A percentile compares a stretch with the other conserved stretches of the same genome.
Evolutionary conservation across 1,139 yeast genomes (phyloP).

Genomic region (Tardiomyces blankii): DNA sequence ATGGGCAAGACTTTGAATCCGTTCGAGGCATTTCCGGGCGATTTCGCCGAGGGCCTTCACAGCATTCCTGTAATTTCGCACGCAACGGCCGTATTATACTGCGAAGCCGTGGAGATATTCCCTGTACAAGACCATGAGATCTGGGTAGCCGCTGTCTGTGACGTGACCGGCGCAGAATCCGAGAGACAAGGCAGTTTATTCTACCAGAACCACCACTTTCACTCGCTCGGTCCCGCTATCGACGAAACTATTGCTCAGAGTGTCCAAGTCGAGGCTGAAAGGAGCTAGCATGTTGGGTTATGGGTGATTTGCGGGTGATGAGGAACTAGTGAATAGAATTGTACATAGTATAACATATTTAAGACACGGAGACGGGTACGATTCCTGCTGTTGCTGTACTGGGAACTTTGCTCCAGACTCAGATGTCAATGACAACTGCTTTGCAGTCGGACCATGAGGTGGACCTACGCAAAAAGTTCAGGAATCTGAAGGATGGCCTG

Average conservation of each 20-base stretch:
- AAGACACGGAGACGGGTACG: too few relatives aligned
- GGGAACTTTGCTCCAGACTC: too few relatives aligned
- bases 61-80: slow-evolving; percentile 48
- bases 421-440: too few relatives aligned
- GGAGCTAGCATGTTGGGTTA: too few relatives aligned
- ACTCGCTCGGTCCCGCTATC: not conserved
- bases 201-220: slow-evolving; percentile 2
- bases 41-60: slow-evolving; percentile 11
- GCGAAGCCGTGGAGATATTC: slow-evolving; percentile 44
- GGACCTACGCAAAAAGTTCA: too few relatives aligned
- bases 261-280: too few relatives aligned
- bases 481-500: too few relatives aligned
- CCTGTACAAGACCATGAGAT: slow-evolving; percentile 73
- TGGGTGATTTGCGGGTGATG: too few relatives aligned
- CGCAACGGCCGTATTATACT: slow-evolving; percentile 54
- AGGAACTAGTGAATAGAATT: too few relatives aligned
- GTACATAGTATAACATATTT: too few relatives aligned
- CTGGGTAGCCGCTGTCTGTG: slow-evolving; percentile 53
- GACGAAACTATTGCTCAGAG: not conserved
- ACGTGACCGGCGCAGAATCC: slow-evolving; percentile 8
- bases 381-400: too few relatives aligned
- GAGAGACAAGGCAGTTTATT: slow-evolving; percentile 1
- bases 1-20: slow-evolving; percentile 25
- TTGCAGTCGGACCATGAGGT: too few relatives aligned
- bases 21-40: slow-evolving; percentile 19